Conservation (phyloP, 305 asterid genomes). For the Rubia balearica region DNA sequence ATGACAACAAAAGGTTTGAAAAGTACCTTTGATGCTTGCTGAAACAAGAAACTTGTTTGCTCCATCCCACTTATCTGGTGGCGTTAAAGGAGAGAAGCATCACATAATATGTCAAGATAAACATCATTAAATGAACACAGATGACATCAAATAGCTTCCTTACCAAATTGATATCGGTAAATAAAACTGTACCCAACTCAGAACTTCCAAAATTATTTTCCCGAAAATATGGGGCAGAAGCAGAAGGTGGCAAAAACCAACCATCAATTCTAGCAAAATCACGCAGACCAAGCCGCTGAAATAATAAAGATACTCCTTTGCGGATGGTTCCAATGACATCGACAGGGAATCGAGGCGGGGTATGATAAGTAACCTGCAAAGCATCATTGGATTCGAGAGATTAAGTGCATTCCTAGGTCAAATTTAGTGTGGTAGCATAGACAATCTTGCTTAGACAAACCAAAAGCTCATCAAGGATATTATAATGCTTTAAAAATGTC, state of each 20-base stretch:
- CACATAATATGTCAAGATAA: slow-evolving; percentile 18
- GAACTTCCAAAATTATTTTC: slow-evolving; percentile 58
- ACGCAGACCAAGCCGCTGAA: slow-evolving; percentile 67
- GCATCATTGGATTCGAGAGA: slow-evolving; percentile 15
- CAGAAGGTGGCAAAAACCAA: slow-evolving; percentile 73
- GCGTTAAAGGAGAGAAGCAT: slow-evolving; percentile 12
- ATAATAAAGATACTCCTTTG: slow-evolving; percentile 73
- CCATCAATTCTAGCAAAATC: slow-evolving; percentile 97
- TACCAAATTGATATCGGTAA: slow-evolving; percentile 90
- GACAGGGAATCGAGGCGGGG: slow-evolving; percentile 84
- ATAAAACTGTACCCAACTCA: slow-evolving; percentile 57
- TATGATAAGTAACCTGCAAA: slow-evolving; percentile 74
- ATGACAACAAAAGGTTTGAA: background rate
- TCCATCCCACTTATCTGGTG: slow-evolving; percentile 91
- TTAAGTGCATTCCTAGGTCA: background rate
- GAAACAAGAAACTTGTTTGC: slow-evolving; percentile 92
- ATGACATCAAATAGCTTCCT: slow-evolving; percentile 24
- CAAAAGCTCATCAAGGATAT: background rate
- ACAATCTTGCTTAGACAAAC: background rate
- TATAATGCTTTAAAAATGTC: background rate
- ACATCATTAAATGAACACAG: slow-evolving; percentile 13
- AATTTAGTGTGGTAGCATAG: background rate
- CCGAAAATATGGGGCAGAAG: slow-evolving; percentile 39
- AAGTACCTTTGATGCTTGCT: slow-evolving; percentile 83
- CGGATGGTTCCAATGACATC: slow-evolving; percentile 56